Percentiles rank a stretch among this genome's conserved stretches.
phyloP scores from a whole-genome alignment of 345 rosid genomes.

The Cardamine resedifolia region DNA sequence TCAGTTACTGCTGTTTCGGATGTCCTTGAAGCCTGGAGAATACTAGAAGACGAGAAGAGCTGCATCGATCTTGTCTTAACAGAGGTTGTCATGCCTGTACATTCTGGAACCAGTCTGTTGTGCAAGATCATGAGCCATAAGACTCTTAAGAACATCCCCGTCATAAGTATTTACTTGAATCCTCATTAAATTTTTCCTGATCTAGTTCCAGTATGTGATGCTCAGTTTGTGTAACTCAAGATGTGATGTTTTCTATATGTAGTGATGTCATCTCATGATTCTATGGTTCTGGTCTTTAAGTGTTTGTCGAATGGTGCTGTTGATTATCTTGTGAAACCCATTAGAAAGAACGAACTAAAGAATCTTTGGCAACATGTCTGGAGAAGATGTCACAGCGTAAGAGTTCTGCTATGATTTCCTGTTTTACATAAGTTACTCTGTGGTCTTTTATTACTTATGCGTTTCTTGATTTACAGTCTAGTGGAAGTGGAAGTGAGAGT shows the following conservation, averaged over 20 bases:
- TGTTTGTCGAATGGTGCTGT: slow-evolving; percentile 87
- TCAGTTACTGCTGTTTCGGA: slow-evolving; percentile 61
- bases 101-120: slow-evolving; percentile 71
- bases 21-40: slow-evolving; percentile 71
- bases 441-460: neutral
- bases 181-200: neutral
- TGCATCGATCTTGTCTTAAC: slow-evolving; percentile 70
- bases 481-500: slow-evolving; percentile 78
- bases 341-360: slow-evolving; percentile 82
- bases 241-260: slow-evolving; percentile 40
- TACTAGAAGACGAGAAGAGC: slow-evolving; percentile 58
- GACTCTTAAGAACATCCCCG: slow-evolving; percentile 65
- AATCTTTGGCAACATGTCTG: slow-evolving; percentile 90
- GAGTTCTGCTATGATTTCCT: slow-evolving; percentile 29
- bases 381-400: slow-evolving; percentile 82
- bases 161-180: slow-evolving; percentile 51
- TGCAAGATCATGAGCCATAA: slow-evolving; percentile 74
- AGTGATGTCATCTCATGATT: slow-evolving; percentile 89
- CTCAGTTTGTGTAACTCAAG: slow-evolving; percentile 24
- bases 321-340: slow-evolving; percentile 80
- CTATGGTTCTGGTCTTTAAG: slow-evolving; percentile 75
- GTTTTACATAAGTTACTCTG: neutral
- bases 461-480: slow-evolving; percentile 51
- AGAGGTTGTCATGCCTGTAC: slow-evolving; percentile 74
- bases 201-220: slow-evolving; percentile 15